Base-by-base conservation (phyloP, 176 grass and related monocot species). In the Urochloa ruziziensis region DNA sequence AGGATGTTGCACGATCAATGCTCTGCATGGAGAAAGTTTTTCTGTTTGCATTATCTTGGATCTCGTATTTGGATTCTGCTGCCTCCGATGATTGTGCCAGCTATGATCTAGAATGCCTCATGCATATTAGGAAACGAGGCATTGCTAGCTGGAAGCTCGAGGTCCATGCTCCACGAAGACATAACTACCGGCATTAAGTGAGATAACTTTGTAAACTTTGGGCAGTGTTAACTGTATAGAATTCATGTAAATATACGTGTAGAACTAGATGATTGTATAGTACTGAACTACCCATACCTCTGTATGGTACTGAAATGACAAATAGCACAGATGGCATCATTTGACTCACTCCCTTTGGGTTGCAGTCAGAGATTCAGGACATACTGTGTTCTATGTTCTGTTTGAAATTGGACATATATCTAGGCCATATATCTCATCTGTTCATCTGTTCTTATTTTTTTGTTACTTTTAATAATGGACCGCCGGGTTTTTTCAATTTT, bases 41-140 rank as follows among this genome's bases (percentile, higher is more conserved):
- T 36, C 0, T 27, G 21, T 14, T 64, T 46, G 15, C 28, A 1
- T 14, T 62, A 73, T 66, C 36, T 54, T 10, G 11, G 67, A 66
- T 36, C 23, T 74, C 24, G 15, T 49, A 11, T 66, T 37, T 68
- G 32, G 46, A n/a, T n/a, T n/a, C n/a, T n/a, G n/a, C n/a, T n/a
- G n/a, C n/a, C n/a, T n/a, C n/a, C n/a, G n/a, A n/a, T n/a, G n/a
- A n/a, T n/a, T n/a, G n/a, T n/a, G n/a, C n/a, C n/a, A n/a, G n/a
- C n/a, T n/a, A n/a, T n/a, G n/a, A n/a, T n/a, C n/a, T n/a, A n/a
- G n/a, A 61, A 33, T 71, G 36, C 58, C 25, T 33, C 58, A 47
- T 59, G 76, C 27, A 64, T 82, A 82, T 25, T 82, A 73, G 77
- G 63, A 82, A 78, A 77, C 63, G 34, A 42, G 71, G 27, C 72